Conservation (phyloP, 345 rosid species). For the Carallia pectinifolia region DNA sequence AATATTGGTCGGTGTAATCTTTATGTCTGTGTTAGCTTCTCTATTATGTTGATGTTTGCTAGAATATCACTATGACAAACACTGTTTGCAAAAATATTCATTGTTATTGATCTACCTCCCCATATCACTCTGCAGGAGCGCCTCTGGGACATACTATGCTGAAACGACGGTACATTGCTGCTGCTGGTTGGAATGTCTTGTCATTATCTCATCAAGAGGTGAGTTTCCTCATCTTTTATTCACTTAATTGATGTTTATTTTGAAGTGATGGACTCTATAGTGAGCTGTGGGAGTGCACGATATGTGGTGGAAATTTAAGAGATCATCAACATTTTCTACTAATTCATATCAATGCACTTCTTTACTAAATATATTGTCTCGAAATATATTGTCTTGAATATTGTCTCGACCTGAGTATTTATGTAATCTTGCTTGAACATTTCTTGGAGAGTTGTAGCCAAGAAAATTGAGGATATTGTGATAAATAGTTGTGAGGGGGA, state of each 20-base stretch:
- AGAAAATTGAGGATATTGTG: neutral
- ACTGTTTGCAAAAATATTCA: no score
- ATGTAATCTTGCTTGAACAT: neutral
- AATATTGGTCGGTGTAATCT: slow-evolving; percentile 54
- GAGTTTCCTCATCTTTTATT: slow-evolving; percentile 19
- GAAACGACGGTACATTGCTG: slow-evolving; percentile 66
- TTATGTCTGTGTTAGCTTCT: slow-evolving; percentile 5
- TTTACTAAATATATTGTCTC: neutral
- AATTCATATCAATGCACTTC: neutral
- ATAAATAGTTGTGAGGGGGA: neutral
- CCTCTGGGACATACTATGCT: slow-evolving; percentile 89
- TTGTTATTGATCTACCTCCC: neutral
- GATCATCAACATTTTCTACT: neutral
- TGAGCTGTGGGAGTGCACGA: no score
- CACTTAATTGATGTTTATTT: neutral
- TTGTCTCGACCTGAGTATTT: neutral
- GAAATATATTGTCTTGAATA: neutral
- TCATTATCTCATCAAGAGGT: slow-evolving; percentile 83
- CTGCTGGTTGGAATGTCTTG: slow-evolving; percentile 87
- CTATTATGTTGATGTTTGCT: neutral
- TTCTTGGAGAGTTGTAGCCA: neutral
- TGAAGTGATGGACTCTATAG: no score
- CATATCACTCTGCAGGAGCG: slow-evolving; percentile 45
- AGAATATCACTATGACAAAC: neutral
- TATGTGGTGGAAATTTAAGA: neutral